Evolutionary conservation across 106 monocot genomes (phyloP), one percentile per base, ranked within the genome.

Genomic region (Agapanthus africanus): DNA sequence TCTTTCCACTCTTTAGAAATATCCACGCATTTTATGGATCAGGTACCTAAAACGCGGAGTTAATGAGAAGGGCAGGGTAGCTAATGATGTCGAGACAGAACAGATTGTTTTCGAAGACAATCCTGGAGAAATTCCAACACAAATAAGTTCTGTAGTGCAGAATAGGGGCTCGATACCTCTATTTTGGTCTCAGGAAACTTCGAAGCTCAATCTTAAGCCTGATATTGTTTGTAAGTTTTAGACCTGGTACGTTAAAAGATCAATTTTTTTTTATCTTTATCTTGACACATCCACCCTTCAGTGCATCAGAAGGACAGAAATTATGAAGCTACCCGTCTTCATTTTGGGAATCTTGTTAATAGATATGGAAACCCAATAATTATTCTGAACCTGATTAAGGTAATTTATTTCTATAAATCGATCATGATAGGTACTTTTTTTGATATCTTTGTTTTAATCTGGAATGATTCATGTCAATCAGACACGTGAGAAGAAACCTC

Each of bases 61-160:
- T 66, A 99, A 93, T 77, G 85, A 85, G 61, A 85, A 79, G 19
- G 99, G 99, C n/a, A 85, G 87, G 61, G 99, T 99, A 22, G 99
- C 99, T 51, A 99, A 99, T 83, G 99, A 99, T 80, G 99, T 99
- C 57, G 99, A 99, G 76, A 99, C 87, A 25, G 99, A 99, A 62
- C 99, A 99, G 59, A 93, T 99, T 71, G 87, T 93, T 4, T 90
- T 70, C 81, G 87, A 87, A 72, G 82, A 84, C 30, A 70, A 68
- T 70, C 69, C 81, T 66, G 80, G 63, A 40, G 81, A 65, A 49
- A 52, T 23, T 68, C 87, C 99, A 19, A 72, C 71, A 34, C 87
- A 92, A 22, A 83, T 93, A 75, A 83, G 79, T 81, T 99, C 99
- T 69, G 77, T 93, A 36, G 89, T 99, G 27, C 99, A 99, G 72